phyloP scores from a whole-genome alignment of 164 flowering plant genomes.

The Stephania japonica region DNA sequence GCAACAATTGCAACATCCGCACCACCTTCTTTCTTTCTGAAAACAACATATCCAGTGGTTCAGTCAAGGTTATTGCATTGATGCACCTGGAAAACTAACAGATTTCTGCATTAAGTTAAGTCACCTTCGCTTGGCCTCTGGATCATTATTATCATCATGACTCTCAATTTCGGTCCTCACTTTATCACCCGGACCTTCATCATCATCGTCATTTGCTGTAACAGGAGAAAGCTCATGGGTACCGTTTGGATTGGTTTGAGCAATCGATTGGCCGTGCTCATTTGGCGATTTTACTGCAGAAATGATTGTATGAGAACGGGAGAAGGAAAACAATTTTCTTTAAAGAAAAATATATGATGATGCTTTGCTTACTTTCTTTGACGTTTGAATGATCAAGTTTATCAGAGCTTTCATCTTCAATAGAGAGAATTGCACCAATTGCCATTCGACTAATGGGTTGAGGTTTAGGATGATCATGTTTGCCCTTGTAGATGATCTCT shows the following conservation, averaged over 20 bases:
- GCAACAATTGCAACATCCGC: slow-evolving; percentile 17
- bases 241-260: slow-evolving; percentile 30
- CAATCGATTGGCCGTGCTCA: slow-evolving; percentile 20
- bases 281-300: slow-evolving; percentile 30
- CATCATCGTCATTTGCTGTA: slow-evolving; percentile 33
- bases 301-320: background rate
- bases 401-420: slow-evolving; percentile 55
- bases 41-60: background rate
- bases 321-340: background rate
- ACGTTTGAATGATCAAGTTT: slow-evolving; percentile 25
- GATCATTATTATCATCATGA: slow-evolving; percentile 47
- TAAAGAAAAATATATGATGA: background rate
- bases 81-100: slow-evolving; percentile 9
- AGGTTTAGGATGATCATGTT: slow-evolving; percentile 87
- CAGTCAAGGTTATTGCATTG: background rate
- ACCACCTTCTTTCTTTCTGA: slow-evolving; percentile 17
- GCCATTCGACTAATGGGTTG: slow-evolving; percentile 34
- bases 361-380: slow-evolving; percentile 41
- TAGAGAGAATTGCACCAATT: slow-evolving; percentile 35
- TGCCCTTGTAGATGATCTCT: slow-evolving; percentile 71
- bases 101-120: background rate
- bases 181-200: slow-evolving; percentile 26
- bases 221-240: slow-evolving; percentile 39
- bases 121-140: slow-evolving; percentile 24
- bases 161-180: slow-evolving; percentile 26